Base-by-base conservation (phyloP, 768 basidiomycete species). In the Boletus patriciae region DNA sequence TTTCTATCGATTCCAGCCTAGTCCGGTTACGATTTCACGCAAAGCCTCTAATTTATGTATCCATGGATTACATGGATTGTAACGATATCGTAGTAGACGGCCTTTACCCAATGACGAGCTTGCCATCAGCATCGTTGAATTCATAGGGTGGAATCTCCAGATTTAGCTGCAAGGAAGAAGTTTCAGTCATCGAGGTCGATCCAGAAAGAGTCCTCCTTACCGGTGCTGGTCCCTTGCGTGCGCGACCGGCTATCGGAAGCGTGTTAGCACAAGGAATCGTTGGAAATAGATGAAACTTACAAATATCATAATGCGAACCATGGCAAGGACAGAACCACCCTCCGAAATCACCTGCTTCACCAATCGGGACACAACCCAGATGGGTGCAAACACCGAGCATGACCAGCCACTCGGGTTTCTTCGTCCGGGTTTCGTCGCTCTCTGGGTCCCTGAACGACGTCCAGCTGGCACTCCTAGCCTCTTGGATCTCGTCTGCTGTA, bases 321-420 rank as follows among this genome's bases (percentile, higher is more conserved):
- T 98, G 96, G 80, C 96, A 98, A 50, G 95, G 94, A 81, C 94
- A 96, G 87, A 96, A 93, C 95, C 96, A 99, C 75, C 96, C 96
- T 77, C 95, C 96, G 71, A 80, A 98, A 75, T 98, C 96, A 73
- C 94, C 94, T 61, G 93, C 86, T 75, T 96, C 94, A 64, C 96
- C 96, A 70, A 99, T 97, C 58, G 96, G 96, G 45, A 99, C 96
- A 77, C 96, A 98, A 73, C 96, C 96, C 64, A 99, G 78, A 76
- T 98, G 97, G 23, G 97, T 98, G 85, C 95, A 95, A 55, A 95
- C 91, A 61, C 90, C 90, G 50, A 90, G 76, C 89, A 92, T 90
- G 67, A 95, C 87, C 61, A 91, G 81, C 96, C 96, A 98, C 75
- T 98, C 95, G 27, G 95, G 95, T 76, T 89, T 88, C 85, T 98